These are phyloP conservation scores for Melastoma candidum DNA, from an alignment of 441 rosid species.

Conservation along the genomic window DNA sequence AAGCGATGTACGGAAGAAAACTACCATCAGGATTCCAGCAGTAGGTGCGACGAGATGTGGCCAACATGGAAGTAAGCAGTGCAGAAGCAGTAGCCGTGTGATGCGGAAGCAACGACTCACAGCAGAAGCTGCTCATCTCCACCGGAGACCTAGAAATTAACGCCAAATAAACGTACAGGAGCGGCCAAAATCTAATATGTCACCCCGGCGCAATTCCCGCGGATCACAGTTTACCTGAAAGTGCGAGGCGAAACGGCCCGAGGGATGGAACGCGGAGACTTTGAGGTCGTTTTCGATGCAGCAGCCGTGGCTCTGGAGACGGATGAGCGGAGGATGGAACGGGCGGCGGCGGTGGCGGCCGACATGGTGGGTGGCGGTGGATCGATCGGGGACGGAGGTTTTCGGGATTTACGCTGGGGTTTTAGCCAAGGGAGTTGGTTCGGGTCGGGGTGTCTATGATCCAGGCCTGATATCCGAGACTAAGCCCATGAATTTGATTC, in stretches of 20 bases:
- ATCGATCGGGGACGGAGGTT: too few species aligned
- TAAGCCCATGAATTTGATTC: too few species aligned
- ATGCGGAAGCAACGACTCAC: conserved; percentile 69
- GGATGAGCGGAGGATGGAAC: conserved; percentile 53
- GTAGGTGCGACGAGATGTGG: conserved; percentile 38
- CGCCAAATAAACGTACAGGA: not conserved
- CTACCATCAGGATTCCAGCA: conserved; percentile 76
- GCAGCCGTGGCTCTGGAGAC: conserved; percentile 18
- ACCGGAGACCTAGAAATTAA: conserved; percentile 49
- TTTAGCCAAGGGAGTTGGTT: too few species aligned
- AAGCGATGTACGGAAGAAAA: not conserved
- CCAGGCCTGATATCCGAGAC: too few species aligned
- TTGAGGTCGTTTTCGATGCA: conserved; percentile 25
- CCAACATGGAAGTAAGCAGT: conserved; percentile 79
- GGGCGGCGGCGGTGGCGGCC: conserved; percentile 38
- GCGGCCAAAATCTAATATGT: not conserved
- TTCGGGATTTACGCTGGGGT: too few species aligned
- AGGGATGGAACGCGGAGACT: conserved; percentile 30
- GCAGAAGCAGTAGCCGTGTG: conserved; percentile 88
- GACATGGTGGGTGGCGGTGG: conserved; percentile 20
- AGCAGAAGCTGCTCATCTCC: conserved; percentile 53
- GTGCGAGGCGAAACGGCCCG: conserved; percentile 41
- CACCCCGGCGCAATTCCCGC: not conserved
- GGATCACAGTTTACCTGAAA: conserved; percentile 40
- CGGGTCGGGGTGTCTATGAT: too few species aligned